These are phyloP conservation scores for Mortierella sp. DNA, from an alignment of 371 early-diverging fungal genomes.

Conservation along the genomic window DNA sequence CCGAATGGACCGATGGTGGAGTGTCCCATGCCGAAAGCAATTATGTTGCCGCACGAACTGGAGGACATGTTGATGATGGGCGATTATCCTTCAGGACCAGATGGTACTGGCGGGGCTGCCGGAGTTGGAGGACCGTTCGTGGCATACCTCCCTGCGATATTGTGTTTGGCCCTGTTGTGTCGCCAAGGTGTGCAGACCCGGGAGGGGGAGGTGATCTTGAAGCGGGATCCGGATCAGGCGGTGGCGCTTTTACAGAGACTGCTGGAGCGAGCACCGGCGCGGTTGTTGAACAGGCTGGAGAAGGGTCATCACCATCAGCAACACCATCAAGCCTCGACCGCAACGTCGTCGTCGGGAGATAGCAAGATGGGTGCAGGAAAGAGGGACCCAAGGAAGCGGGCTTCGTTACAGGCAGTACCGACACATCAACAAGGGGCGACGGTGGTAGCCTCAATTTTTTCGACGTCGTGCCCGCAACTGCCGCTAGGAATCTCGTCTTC, in stretches of 20 bases:
- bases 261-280: conserved; percentile 16
- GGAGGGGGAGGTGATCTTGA: conserved; percentile 23
- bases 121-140: conserved; percentile 30
- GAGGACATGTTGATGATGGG: conserved; percentile 27
- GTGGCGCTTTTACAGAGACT: conserved; percentile 23
- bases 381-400: neutral
- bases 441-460: conserved; percentile 6
- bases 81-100: neutral
- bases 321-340: neutral
- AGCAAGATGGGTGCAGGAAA: neutral
- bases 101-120: neutral
- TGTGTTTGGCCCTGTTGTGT: conserved; percentile 40
- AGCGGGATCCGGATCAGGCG: conserved; percentile 29
- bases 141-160: conserved; percentile 41
- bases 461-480: conserved; percentile 32
- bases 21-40: conserved; percentile 23
- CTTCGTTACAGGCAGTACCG: neutral
- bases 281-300: neutral
- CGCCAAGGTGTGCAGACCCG: conserved; percentile 40
- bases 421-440: neutral
- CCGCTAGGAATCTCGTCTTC: neutral
- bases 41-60: conserved; percentile 22
- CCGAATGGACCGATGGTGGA: neutral
- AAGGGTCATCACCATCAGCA: neutral
- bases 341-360: neutral